These are phyloP conservation scores for Exophiala sideris DNA, from an alignment of 2,329 filamentous ascomycete genomes.

Conservation along the genomic window DNA sequence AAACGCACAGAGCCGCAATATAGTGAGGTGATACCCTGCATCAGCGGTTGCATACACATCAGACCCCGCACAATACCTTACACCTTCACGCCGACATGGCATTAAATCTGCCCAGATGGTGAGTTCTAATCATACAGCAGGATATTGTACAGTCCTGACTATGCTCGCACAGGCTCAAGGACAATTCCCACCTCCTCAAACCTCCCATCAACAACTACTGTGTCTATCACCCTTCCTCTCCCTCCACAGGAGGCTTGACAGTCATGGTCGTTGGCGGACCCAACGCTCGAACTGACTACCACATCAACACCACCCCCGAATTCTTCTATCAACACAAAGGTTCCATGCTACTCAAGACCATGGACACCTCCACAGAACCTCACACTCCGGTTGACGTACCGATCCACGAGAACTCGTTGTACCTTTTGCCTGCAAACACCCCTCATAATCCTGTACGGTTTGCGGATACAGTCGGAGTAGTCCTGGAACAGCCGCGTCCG, in stretches of 20 bases:
- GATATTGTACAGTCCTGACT: neutral
- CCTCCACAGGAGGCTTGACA: conserved; percentile 88
- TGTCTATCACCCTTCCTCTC: conserved; percentile 67
- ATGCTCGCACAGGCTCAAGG: conserved; percentile 65
- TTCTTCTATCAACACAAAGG: conserved; percentile 98
- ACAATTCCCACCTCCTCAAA: conserved; percentile 87
- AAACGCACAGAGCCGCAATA: too few relatives aligned
- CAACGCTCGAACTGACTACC: conserved; percentile 94
- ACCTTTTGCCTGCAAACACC: conserved; percentile 87
- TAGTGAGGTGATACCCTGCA: neutral
- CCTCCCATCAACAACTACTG: conserved; percentile 98
- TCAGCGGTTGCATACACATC: neutral
- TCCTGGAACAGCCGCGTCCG: conserved; percentile 81
- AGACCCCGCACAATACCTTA: neutral
- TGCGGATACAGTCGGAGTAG: conserved; percentile 87
- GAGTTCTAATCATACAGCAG: conserved; percentile 5
- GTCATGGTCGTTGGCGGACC: conserved; percentile 91
- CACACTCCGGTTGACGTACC: conserved; percentile 73
- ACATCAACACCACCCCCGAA: conserved; percentile 93
- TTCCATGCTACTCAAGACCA: conserved; percentile 88
- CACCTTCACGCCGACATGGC: conserved; percentile 8
- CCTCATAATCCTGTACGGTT: conserved; percentile 95
- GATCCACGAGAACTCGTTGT: conserved; percentile 91
- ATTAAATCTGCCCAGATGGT: conserved; percentile 48
- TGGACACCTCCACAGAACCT: conserved; percentile 59